Percentiles rank a stretch among this genome's conserved stretches.
phyloP scores from a whole-genome alignment of 805 yeast species.

The Candida jianshihensis region DNA sequence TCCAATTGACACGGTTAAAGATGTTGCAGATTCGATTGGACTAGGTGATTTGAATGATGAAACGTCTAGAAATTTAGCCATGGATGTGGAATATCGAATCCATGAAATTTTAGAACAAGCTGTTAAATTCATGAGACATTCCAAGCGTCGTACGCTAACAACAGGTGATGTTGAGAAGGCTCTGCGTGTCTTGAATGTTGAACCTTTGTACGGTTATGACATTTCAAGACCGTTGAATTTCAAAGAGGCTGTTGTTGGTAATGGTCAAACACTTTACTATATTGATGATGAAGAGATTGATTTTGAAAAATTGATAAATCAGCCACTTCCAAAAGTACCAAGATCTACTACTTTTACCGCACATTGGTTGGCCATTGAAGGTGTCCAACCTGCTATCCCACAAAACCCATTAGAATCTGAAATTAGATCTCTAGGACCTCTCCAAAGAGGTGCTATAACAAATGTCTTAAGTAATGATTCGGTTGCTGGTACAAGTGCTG shows the following conservation, averaged over 20 bases:
- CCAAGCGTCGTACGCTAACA: conserved; percentile 73
- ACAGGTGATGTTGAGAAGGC: conserved; percentile 82
- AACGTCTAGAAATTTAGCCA: conserved; percentile 88
- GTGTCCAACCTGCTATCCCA: conserved; percentile 95
- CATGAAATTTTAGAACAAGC: conserved; percentile 96
- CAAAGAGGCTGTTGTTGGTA: conserved; percentile 81
- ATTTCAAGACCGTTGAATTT: conserved; percentile 61
- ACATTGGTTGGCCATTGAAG: conserved; percentile 97
- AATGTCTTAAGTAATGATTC: conserved; percentile 46
- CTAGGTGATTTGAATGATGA: conserved; percentile 75
- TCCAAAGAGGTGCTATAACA: conserved; percentile 76
- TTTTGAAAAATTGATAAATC: conserved; percentile 87
- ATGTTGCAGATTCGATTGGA: conserved; percentile 91
- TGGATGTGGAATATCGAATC: conserved; percentile 98
- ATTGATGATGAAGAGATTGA: conserved; percentile 90
- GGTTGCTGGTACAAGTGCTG: conserved; percentile 23
- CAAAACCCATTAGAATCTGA: conserved; percentile 85
- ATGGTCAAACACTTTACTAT: conserved; percentile 90
- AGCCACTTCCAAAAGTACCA: conserved; percentile 93
- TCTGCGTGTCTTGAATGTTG: conserved; percentile 78
- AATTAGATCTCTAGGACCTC: conserved; percentile 69
- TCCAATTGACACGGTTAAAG: conserved; percentile 93
- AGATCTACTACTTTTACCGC: conserved; percentile 89
- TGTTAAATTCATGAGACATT: conserved; percentile 89
- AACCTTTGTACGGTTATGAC: conserved; percentile 89